Base-by-base conservation (phyloP, 768 basidiomycete genomes). In the Lentinula sp. region DNA sequence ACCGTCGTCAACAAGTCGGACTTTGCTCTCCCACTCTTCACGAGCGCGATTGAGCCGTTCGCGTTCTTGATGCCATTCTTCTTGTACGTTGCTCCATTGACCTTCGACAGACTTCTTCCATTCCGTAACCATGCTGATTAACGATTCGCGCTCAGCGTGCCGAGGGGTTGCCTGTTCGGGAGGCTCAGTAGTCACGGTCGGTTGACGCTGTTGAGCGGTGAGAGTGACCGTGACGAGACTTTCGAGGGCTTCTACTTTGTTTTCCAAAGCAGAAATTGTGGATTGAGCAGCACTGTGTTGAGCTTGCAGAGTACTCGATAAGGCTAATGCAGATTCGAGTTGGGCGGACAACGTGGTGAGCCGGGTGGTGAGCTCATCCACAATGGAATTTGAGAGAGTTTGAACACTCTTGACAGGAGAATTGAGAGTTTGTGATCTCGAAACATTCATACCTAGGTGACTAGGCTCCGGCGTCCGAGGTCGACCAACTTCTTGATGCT, bases 401-500 rank as follows among this genome's bases (percentile, higher is more conserved):
- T 67, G 66, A 35, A 66, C 63, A 54, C 46, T 46, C 57, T 31
- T 34, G 48, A 60, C 63, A 70, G 46, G 49, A 61, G 66, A 67
- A 70, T 37, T 62, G 66, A 59, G 65, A 69, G 61, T 7, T 71
- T 7, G 83, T 77, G 51, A 82, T 77, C 51, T 77, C 75, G 39
- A 77, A 15, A 77, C 64, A 13, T 67, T 67, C 35, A 82, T 79
- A 42, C 81, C 81, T 74, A 81, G 81, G 52, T 76, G 78, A 10
- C 83, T 84, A 4, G 91, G 93, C 68, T 94, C 93, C 0, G 92
- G 93, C 5, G 93, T 95, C 6, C 81, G 78, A 3, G 91, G 92
- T 45, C 91, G 79, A 2, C 84, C 83, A 43, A 73, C 70, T 23
- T 73, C 72, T 28, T 80, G 79, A 43, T 59, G 63, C 16, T 43